Percentiles rank a stretch among this genome's conserved stretches.
These are phyloP conservation scores for Ceriops tagal DNA, from an alignment of 345 rosid species.

Conservation along the genomic window DNA sequence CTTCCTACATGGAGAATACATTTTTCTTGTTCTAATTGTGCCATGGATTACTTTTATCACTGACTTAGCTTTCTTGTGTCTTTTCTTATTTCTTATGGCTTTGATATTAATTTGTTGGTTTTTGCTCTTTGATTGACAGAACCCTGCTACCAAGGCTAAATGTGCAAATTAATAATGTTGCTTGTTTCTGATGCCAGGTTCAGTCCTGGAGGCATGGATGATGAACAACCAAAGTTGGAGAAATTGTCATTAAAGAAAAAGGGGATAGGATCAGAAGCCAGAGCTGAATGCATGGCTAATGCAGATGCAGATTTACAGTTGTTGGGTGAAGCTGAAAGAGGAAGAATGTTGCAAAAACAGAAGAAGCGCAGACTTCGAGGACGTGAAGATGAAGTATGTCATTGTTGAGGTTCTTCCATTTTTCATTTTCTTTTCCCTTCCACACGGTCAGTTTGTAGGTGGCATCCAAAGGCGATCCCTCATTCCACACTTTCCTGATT, in stretches of 20 bases:
- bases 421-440: constrained; percentile 8
- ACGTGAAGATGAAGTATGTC: constrained; percentile 85
- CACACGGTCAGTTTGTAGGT: too few species aligned
- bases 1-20: too few species aligned
- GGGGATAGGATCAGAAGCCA: constrained; percentile 90
- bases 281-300: constrained; percentile 68
- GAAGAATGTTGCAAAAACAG: constrained; percentile 76
- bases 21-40: too few species aligned
- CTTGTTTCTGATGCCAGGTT: constrained; percentile 34
- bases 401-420: constrained; percentile 13
- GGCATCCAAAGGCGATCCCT: constrained; percentile 1
- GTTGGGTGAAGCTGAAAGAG: constrained; percentile 63
- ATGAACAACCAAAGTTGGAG: constrained; percentile 69
- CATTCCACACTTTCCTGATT: neutral
- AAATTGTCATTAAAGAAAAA: constrained; percentile 81
- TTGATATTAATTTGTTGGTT: too few species aligned
- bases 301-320: constrained; percentile 81
- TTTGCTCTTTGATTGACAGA: constrained; percentile 1
- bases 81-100: neutral
- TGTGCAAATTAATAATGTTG: constrained; percentile 7
- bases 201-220: constrained; percentile 43
- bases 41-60: too few species aligned
- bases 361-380: constrained; percentile 88
- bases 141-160: neutral
- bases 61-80: too few species aligned